Conservation (phyloP, 805 yeast species). For the Ogataea paradorogensis region DNA sequence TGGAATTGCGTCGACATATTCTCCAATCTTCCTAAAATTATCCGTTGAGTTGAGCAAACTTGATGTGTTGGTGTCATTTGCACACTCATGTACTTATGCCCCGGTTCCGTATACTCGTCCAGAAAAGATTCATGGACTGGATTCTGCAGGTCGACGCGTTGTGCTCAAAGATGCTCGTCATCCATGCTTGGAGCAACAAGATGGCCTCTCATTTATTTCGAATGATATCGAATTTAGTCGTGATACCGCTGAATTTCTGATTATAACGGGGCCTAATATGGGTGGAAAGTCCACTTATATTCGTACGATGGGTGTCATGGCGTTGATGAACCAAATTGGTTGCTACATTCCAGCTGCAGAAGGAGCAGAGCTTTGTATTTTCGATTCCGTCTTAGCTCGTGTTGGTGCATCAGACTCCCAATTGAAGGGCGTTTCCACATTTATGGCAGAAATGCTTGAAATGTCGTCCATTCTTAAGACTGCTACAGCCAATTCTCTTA, state of each 20-base stretch:
- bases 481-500: constrained; percentile 74
- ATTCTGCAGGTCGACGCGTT: constrained; percentile 48
- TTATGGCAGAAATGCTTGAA: constrained; percentile 95
- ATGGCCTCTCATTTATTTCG: constrained; percentile 84
- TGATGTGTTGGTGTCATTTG: constrained; percentile 83
- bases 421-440: constrained; percentile 93
- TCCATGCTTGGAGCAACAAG: constrained; percentile 92
- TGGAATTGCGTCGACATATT: constrained; percentile 74
- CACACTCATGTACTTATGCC: constrained; percentile 79
- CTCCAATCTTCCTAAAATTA: constrained; percentile 70
- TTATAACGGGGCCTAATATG: constrained; percentile 96
- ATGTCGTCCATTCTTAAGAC: constrained; percentile 82
- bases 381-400: constrained; percentile 90
- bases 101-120: constrained; percentile 82
- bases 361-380: constrained; percentile 74
- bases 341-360: constrained; percentile 77
- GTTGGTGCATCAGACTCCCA: constrained; percentile 99
- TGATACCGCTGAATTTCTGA: constrained; percentile 61
- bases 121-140: constrained; percentile 46
- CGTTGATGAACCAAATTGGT: constrained; percentile 86
- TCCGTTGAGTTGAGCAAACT: constrained; percentile 64
- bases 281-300: constrained; percentile 96
- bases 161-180: constrained; percentile 78
- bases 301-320: constrained; percentile 83
- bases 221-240: constrained; percentile 75